These are phyloP conservation scores for Fomitopsis pulvina DNA, from an alignment of 768 basidiomycete genomes.

Conservation along the genomic window DNA sequence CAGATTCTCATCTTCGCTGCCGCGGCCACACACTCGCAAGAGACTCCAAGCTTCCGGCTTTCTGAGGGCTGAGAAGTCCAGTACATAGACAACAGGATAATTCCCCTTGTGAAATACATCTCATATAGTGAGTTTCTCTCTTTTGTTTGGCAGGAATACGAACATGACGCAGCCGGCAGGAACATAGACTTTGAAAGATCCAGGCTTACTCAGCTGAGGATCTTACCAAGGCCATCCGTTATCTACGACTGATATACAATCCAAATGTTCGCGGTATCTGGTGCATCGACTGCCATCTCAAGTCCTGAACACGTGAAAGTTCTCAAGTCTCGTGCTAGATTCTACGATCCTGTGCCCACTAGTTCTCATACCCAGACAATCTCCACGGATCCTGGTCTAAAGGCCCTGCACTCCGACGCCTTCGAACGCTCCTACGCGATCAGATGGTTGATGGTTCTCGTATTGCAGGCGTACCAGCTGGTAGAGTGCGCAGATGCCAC, in stretches of 20 bases:
- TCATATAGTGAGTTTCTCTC: too few relatives aligned
- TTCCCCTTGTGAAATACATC: too few relatives aligned
- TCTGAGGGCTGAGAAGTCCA: too few relatives aligned
- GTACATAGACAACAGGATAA: too few relatives aligned
- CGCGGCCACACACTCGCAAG: too few relatives aligned
- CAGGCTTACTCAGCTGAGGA: slow-evolving; percentile 25
- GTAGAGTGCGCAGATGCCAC: not conserved
- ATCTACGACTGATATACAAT: slow-evolving; percentile 49
- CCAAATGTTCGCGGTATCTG: slow-evolving; percentile 59
- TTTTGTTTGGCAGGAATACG: too few relatives aligned
- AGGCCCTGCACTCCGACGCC: slow-evolving; percentile 41
- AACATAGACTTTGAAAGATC: slow-evolving; percentile 21
- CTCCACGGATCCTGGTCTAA: slow-evolving; percentile 11
- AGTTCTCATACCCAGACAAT: not conserved
- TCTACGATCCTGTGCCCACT: too few relatives aligned
- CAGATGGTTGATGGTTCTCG: slow-evolving; percentile 67
- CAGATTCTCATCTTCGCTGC: too few relatives aligned
- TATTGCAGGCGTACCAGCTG: slow-evolving; percentile 24
- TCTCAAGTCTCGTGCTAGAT: not conserved
- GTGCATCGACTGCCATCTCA: slow-evolving; percentile 23
- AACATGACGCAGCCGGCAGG: not conserved
- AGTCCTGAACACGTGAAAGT: not conserved
- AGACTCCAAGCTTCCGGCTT: too few relatives aligned
- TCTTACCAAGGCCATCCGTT: slow-evolving; percentile 39
- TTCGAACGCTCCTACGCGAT: slow-evolving; percentile 69